These are phyloP conservation scores for Oryza officinalis DNA, from an alignment of 176 grass and related monocot species.

Conservation along the genomic window DNA sequence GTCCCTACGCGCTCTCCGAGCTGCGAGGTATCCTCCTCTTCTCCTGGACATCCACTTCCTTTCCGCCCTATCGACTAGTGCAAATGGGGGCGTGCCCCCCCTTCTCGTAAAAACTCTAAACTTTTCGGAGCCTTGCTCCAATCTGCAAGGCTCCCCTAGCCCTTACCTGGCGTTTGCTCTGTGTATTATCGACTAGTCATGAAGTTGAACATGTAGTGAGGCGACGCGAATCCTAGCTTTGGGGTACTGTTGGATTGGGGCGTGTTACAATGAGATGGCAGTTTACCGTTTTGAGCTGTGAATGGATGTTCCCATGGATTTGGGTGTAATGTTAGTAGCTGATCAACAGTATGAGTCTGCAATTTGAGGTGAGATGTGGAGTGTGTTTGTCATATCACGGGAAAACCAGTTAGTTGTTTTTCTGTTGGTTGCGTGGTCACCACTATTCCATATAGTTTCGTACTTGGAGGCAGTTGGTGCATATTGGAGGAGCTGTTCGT, in stretches of 20 bases:
- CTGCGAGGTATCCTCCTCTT: conserved; percentile 53
- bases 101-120: background rate
- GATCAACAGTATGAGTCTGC: background rate
- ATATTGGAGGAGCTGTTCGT: background rate
- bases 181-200: background rate
- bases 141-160: background rate
- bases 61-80: background rate
- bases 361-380: background rate
- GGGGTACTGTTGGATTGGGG: background rate
- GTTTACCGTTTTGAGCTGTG: background rate
- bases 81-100: conserved; percentile 11
- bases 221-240: background rate
- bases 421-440: background rate
- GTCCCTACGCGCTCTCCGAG: conserved; percentile 76
- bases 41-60: background rate
- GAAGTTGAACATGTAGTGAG: background rate
- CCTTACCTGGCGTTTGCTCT: background rate
- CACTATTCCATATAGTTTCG: background rate
- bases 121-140: background rate
- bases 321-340: background rate
- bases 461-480: background rate
- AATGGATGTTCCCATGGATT: background rate
- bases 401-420: background rate
- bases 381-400: background rate
- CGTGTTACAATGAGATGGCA: background rate